Percentiles rank a stretch among this genome's conserved stretches.
phyloP scores from a whole-genome alignment of 768 basidiomycete species.

The Lenzites betulinus region DNA sequence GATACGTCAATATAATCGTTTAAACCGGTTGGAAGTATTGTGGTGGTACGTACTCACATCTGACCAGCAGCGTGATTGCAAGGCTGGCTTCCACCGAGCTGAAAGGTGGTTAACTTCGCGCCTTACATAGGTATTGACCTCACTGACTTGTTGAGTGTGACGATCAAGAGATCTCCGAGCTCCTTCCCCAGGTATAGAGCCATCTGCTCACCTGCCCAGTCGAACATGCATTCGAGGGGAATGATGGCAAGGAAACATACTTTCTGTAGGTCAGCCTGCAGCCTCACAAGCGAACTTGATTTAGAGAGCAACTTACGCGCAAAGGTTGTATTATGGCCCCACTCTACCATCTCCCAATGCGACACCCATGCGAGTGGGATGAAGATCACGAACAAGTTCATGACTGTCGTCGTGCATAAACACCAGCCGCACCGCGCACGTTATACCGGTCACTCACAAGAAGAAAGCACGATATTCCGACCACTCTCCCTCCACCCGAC shows the following conservation, averaged over 20 bases:
- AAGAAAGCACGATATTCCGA: constrained; percentile 7
- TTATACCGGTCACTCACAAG: constrained; percentile 11
- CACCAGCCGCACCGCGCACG: no score
- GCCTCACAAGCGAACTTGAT: neutral
- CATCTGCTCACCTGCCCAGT: constrained; percentile 62
- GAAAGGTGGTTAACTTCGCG: neutral
- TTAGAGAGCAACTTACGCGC: constrained; percentile 38
- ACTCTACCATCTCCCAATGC: constrained; percentile 29
- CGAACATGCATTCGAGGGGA: constrained; percentile 65
- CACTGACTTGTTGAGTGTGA: constrained; percentile 66
- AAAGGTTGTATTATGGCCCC: constrained; percentile 45
- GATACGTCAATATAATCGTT: constrained; percentile 32
- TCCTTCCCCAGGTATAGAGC: constrained; percentile 55
- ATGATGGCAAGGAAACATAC: constrained; percentile 69
- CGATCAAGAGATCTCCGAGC: constrained; percentile 65
- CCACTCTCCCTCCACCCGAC: constrained; percentile 16
- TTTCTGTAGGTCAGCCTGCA: constrained; percentile 46
- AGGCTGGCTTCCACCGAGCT: constrained; percentile 74
- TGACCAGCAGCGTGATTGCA: constrained; percentile 66
- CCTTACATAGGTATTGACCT: neutral
- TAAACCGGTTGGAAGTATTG: no score
- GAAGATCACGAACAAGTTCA: constrained; percentile 59
- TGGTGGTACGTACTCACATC: constrained; percentile 59
- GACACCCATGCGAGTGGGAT: constrained; percentile 63
- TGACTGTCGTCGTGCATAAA: constrained; percentile 38